Conservation (phyloP, 257 asterid species). For the Gynochthodes officinalis region DNA sequence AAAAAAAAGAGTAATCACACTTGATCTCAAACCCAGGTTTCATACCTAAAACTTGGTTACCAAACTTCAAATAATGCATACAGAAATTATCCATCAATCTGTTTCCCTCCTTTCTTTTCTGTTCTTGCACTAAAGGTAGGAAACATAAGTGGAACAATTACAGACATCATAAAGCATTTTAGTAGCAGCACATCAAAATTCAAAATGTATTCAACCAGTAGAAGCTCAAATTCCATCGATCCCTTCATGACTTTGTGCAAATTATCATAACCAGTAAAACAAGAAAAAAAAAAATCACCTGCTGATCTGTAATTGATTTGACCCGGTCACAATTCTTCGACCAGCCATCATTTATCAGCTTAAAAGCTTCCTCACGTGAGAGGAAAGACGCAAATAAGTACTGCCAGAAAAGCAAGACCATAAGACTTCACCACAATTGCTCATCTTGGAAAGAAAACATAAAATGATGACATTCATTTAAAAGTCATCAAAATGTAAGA, state of each 20-base stretch:
- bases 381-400: slow-evolving; percentile 89
- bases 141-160: neutral
- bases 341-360: slow-evolving; percentile 92
- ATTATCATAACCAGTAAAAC: slow-evolving; percentile 1
- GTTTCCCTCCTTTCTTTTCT: neutral
- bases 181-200: neutral
- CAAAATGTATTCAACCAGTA: neutral
- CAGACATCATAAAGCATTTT: neutral
- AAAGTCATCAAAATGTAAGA: slow-evolving; percentile 8
- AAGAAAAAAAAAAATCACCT: slow-evolving; percentile 38
- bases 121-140: neutral
- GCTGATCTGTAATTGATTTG: slow-evolving; percentile 51
- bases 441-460: neutral
- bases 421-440: neutral
- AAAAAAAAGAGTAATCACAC: neutral
- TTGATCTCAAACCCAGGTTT: neutral
- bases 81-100: neutral
- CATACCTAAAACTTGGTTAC: neutral
- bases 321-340: slow-evolving; percentile 42
- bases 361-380: slow-evolving; percentile 98
- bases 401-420: slow-evolving; percentile 47
- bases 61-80: neutral
- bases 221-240: slow-evolving; percentile 13
- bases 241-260: slow-evolving; percentile 8
- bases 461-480: slow-evolving; percentile 1